phyloP scores from a whole-genome alignment of 75 land plant genomes.

The Sequoiadendron giganteum region DNA sequence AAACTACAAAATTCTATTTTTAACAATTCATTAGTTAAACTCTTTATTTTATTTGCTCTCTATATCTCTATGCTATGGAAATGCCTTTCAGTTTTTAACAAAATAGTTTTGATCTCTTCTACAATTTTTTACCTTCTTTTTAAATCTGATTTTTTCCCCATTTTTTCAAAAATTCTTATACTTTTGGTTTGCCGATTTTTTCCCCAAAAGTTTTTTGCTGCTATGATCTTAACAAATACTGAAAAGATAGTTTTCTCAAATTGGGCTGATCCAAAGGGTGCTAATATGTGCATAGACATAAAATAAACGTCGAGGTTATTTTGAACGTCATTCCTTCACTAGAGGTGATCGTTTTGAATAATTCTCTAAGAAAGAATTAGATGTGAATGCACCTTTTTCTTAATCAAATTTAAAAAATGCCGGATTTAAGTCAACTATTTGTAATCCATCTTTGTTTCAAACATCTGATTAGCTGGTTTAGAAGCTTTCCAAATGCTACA shows the following conservation, averaged over 20 bases:
- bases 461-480: neutral
- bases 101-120: too few relatives aligned
- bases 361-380: neutral
- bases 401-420: neutral
- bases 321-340: neutral
- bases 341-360: neutral
- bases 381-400: neutral
- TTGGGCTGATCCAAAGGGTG: neutral
- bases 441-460: neutral
- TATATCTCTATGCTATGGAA: too few relatives aligned
- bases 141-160: too few relatives aligned
- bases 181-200: too few relatives aligned
- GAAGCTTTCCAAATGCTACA: conserved; percentile 1
- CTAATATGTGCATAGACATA: neutral
- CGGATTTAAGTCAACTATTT: neutral
- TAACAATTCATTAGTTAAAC: too few relatives aligned
- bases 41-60: too few relatives aligned
- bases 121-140: too few relatives aligned
- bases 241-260: neutral
- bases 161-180: too few relatives aligned
- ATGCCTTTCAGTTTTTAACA: too few relatives aligned
- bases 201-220: too few relatives aligned
- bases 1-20: too few relatives aligned
- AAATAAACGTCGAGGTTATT: neutral
- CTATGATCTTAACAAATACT: too few relatives aligned